phyloP scores from a whole-genome alignment of 169 alveolate genomes.

The Eimeria mitis region DNA sequence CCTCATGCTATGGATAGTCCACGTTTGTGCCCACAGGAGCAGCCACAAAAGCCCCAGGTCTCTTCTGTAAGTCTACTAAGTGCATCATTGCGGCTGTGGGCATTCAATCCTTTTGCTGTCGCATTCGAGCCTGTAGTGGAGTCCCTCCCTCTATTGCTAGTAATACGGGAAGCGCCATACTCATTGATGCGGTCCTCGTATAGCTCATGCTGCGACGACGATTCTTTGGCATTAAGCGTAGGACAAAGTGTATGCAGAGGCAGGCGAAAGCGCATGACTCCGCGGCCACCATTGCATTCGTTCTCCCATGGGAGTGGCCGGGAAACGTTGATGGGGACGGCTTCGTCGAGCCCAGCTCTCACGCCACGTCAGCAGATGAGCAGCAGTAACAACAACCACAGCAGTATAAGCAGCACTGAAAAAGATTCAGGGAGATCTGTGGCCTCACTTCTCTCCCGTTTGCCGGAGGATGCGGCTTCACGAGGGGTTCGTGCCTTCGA shows the following conservation, averaged over 20 bases:
- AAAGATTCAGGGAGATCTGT: neutral
- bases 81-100: constrained; percentile 60
- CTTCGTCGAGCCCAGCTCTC: neutral
- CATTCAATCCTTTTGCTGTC: constrained; percentile 75
- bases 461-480: neutral
- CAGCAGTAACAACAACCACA: constrained; percentile 13
- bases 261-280: neutral
- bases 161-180: constrained; percentile 73
- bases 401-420: constrained; percentile 6
- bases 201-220: constrained; percentile 48
- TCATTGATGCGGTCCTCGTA: constrained; percentile 33
- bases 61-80: constrained; percentile 12
- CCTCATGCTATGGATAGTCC: constrained; percentile 5
- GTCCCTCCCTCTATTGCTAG: constrained; percentile 18
- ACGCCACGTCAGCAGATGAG: neutral
- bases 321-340: neutral
- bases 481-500: neutral
- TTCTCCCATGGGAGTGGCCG: neutral
- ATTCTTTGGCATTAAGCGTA: neutral
- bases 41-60: constrained; percentile 9
- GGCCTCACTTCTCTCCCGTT: neutral
- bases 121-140: constrained; percentile 81
- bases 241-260: neutral
- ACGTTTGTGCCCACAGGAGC: constrained; percentile 19
- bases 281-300: neutral